Evolutionary conservation across 306 rosid genomes (phyloP).

Genomic region (Cucurbita argyrosperma): DNA sequence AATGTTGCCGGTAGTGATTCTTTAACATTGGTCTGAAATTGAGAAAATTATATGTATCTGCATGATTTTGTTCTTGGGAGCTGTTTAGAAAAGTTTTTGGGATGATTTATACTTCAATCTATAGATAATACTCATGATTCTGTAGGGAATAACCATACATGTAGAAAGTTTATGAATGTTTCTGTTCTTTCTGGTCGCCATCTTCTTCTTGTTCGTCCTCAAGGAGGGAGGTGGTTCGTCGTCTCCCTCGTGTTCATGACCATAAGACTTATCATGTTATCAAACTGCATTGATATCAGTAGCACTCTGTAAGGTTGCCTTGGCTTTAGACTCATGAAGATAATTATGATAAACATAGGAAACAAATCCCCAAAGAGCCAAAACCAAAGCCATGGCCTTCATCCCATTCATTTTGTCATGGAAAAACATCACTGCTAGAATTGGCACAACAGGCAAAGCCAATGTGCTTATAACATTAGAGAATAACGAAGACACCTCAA

Average conservation of each 20-base stretch:
- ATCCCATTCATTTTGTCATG: conserved; percentile 29
- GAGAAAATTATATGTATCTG: too few species aligned
- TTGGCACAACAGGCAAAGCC: conserved; percentile 30
- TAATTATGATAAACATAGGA: conserved; percentile 34
- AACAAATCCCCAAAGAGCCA: conserved; percentile 34
- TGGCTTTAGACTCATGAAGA: conserved; percentile 10
- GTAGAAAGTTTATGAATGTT: not conserved
- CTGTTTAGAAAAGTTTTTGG: not conserved
- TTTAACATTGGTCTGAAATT: not conserved
- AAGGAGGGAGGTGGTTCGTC: not conserved
- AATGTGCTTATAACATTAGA: conserved; percentile 28
- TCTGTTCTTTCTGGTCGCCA: not conserved
- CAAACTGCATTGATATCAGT: conserved; percentile 6
- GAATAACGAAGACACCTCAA: conserved; percentile 40
- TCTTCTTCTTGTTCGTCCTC: not conserved
- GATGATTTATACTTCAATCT: not conserved
- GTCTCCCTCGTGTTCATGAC: not conserved
- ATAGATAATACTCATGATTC: not conserved
- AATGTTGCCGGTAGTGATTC: not conserved
- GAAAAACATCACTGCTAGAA: conserved; percentile 26
- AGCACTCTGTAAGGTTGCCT: not conserved
- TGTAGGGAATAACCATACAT: not conserved
- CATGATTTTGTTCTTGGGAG: not conserved
- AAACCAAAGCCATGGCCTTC: conserved; percentile 25
- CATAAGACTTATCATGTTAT: not conserved